A percentile compares a stretch with the other conserved stretches of the same genome.
Conservation (phyloP, 2,329 filamentous ascomycete species). For the Tympanopsis confertula region DNA sequence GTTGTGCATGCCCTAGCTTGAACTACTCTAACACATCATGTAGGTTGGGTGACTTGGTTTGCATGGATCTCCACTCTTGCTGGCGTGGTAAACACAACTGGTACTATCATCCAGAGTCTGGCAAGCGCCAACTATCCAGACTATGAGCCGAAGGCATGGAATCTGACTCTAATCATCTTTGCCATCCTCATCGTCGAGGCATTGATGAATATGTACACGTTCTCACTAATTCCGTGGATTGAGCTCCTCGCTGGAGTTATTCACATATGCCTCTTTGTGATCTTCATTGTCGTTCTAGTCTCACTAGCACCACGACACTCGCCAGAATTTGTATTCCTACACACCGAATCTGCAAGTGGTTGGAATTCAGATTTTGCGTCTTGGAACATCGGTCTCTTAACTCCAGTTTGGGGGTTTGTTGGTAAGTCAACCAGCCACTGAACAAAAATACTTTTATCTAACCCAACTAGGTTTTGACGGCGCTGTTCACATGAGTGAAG, state of each 20-base stretch:
- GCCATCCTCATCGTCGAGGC: slow-evolving; percentile 1
- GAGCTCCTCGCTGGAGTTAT: background rate
- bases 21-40: slow-evolving; percentile 6
- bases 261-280: slow-evolving; percentile 3
- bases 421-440: background rate
- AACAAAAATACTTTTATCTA: background rate
- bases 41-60: slow-evolving; percentile 15
- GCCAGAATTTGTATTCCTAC: background rate
- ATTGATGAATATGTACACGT: slow-evolving; percentile 3
- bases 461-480: slow-evolving; percentile 3
- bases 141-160: slow-evolving; percentile 14
- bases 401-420: background rate
- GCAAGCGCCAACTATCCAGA: slow-evolving; percentile 12
- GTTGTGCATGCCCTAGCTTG: slow-evolving; percentile 4
- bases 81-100: slow-evolving; percentile 12
- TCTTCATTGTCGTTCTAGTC: background rate
- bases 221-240: background rate
- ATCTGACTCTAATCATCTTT: slow-evolving; percentile 4
- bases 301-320: background rate
- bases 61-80: slow-evolving; percentile 13
- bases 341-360: background rate
- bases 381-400: background rate
- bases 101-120: slow-evolving; percentile 16
- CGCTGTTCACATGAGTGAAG: slow-evolving; percentile 13
- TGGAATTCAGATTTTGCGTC: background rate